Evolutionary conservation across 441 rosid species (phyloP).

Genomic region (Brassica hybrid): DNA sequence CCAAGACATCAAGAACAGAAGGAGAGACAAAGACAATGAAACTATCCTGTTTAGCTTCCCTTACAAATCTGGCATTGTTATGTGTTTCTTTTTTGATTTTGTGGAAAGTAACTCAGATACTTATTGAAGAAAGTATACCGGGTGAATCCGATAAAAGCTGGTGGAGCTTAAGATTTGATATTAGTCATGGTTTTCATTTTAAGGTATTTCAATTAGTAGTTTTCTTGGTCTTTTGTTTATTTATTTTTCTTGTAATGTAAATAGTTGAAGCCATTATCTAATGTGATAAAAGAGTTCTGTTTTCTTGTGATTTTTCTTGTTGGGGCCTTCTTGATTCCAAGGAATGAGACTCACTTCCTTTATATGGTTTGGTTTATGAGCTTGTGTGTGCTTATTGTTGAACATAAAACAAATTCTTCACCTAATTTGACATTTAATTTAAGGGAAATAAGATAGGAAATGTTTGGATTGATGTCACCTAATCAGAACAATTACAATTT

Average conservation of each 20-base stretch:
- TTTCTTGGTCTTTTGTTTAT: neutral
- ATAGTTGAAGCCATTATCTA: conserved; percentile 26
- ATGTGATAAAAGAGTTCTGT: neutral
- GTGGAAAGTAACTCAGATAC: neutral
- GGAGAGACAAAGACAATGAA: conserved; percentile 60
- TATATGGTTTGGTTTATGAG: neutral
- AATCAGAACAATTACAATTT: neutral
- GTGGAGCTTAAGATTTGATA: neutral
- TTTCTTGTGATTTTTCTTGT: neutral
- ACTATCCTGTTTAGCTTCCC: conserved; percentile 51
- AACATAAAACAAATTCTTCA: no score
- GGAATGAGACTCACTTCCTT: neutral
- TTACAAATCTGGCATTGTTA: conserved; percentile 10
- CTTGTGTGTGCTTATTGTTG: neutral
- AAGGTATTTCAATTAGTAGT: neutral
- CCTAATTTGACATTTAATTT: no score
- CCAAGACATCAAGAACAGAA: conserved; percentile 65
- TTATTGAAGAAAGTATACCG: neutral
- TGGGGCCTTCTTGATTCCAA: neutral
- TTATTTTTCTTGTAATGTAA: conserved; percentile 16
- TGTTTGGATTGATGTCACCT: neutral
- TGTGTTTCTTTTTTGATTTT: neutral
- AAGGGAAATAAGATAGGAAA: neutral
- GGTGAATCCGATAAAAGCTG: neutral
- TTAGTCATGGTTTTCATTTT: neutral